Percentiles rank a stretch among this genome's conserved stretches.
phyloP scores from a whole-genome alignment of 495 filamentous ascomycete species.

The Neohortaea acidophila region DNA sequence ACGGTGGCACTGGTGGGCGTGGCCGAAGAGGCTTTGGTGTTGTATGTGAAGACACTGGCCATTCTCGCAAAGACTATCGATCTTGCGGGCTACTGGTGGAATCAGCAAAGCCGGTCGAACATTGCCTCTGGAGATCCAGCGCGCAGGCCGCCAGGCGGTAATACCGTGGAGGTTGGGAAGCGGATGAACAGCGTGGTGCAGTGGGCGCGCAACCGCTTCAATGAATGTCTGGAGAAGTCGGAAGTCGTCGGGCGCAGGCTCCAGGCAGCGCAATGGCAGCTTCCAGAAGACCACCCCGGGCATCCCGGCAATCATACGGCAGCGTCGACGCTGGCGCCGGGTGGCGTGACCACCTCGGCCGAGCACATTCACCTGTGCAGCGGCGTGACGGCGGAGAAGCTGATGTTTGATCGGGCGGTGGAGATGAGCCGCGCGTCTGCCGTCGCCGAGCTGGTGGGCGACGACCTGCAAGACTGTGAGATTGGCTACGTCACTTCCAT shows the following conservation, averaged over 20 bases:
- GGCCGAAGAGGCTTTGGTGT: constrained; percentile 85
- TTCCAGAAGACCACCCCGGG: constrained; percentile 71
- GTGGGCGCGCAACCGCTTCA: constrained; percentile 87
- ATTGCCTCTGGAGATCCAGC: constrained; percentile 25
- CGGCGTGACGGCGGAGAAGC: constrained; percentile 81
- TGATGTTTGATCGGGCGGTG: constrained; percentile 95
- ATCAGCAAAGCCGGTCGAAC: constrained; percentile 48
- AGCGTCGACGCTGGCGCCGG: constrained; percentile 31
- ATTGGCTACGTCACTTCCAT: constrained; percentile 87
- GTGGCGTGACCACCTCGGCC: constrained; percentile 37
- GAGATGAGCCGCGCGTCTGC: constrained; percentile 93
- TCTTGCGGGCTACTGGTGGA: constrained; percentile 87
- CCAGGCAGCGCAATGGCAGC: constrained; percentile 66
- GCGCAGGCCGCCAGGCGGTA: constrained; percentile 23
- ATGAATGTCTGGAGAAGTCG: constrained; percentile 89
- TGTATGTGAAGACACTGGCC: constrained; percentile 86
- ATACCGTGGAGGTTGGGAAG: constrained; percentile 18
- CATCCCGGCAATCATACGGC: constrained; percentile 64
- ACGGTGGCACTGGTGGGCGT: constrained; percentile 70
- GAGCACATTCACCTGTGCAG: constrained; percentile 51
- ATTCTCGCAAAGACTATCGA: constrained; percentile 93
- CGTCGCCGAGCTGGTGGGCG: constrained; percentile 84
- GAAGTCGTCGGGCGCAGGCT: constrained; percentile 80
- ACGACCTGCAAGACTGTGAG: constrained; percentile 78
- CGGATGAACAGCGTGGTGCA: constrained; percentile 88